Percentiles rank a stretch among this genome's conserved stretches.
These are phyloP conservation scores for Penicillium fuscoglaucum DNA, from an alignment of 2,329 filamentous ascomycete genomes.

Conservation along the genomic window DNA sequence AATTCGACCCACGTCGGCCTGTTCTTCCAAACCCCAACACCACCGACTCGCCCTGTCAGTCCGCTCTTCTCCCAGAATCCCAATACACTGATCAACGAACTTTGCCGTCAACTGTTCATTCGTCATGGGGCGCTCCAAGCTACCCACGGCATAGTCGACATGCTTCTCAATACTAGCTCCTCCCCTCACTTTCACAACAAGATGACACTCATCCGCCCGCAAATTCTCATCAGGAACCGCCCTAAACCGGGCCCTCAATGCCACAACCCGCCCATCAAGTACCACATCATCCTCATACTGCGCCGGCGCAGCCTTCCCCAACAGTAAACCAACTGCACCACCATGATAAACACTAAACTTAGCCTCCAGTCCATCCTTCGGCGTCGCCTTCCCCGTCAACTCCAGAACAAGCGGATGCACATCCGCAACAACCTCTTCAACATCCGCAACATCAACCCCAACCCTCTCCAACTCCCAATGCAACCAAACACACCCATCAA, in stretches of 20 bases:
- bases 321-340: conserved; percentile 52
- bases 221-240: conserved; percentile 46
- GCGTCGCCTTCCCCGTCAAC: conserved; percentile 53
- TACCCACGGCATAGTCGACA: conserved; percentile 54
- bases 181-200: conserved; percentile 41
- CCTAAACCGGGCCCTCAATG: conserved; percentile 48
- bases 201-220: conserved; percentile 45
- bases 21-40: conserved; percentile 33
- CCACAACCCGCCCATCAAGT: conserved; percentile 42
- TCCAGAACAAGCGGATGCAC: conserved; percentile 57
- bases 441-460: conserved; percentile 32
- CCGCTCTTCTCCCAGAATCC: conserved; percentile 43
- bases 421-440: conserved; percentile 44
- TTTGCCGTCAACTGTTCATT: conserved; percentile 50
- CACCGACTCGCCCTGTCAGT: conserved; percentile 37
- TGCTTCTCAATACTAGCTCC: conserved; percentile 43
- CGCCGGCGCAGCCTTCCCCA: conserved; percentile 53
- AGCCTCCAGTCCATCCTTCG: conserved; percentile 52
- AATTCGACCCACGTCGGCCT: conserved; percentile 2
- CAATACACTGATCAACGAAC: conserved; percentile 50
- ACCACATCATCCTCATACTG: conserved; percentile 54
- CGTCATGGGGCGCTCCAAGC: conserved; percentile 51
- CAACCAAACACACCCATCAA: conserved; percentile 54
- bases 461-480: conserved; percentile 40
- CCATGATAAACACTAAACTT: conserved; percentile 60